Evolutionary conservation across 2,329 filamentous ascomycete species (phyloP), one percentile per base, ranked within the genome.

Genomic region (Neonectria faginata): DNA sequence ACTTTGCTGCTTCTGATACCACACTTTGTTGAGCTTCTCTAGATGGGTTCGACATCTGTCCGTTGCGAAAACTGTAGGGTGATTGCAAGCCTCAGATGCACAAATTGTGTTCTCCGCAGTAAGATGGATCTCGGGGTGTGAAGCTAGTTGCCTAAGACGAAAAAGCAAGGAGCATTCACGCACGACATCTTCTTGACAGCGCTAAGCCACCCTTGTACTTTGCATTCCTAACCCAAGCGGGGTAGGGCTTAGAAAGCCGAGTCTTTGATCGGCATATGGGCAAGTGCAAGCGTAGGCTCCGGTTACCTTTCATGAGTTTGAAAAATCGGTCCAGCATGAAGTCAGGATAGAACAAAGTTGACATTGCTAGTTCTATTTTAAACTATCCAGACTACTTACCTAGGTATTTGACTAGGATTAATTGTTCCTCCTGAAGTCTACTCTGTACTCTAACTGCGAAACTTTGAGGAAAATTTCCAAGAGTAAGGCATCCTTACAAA

Each of bases 201-300:
- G 22, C 22, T 22, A 3, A 22, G 3, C 22, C 22, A 22, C 22
- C 22, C 22, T 22, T 22, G 22, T 22, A 22, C 22, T 22, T 22
- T 47, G 8, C 29, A 57, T 48, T 52, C 53, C 16, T 47, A 47
- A 57, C 14, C 6, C 1, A 44, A 33, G 60, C 47, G 50, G 55
- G 31, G 60, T 12, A 18, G 5, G 14, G 60, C 60, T 58, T 53
- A 36, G 39, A 33, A 62, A 62, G 51, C 48, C 27, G 16, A 16
- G 18, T 36, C 4, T 50, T n/a, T 11, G 14, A 14, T 18, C 16
- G n/a, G 10, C 10, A 9, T 36, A 31, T 12, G 18, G 31, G 51
- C 42, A 60, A 39, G 11, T 55, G 42, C 22, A 48, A 60, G 41
- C 42, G 42, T 5, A 55, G n/a, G 16, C 57, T 55, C 10, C 39